phyloP scores from a whole-genome alignment of 805 yeast species.

The Kluyveromyces aestuarii region DNA sequence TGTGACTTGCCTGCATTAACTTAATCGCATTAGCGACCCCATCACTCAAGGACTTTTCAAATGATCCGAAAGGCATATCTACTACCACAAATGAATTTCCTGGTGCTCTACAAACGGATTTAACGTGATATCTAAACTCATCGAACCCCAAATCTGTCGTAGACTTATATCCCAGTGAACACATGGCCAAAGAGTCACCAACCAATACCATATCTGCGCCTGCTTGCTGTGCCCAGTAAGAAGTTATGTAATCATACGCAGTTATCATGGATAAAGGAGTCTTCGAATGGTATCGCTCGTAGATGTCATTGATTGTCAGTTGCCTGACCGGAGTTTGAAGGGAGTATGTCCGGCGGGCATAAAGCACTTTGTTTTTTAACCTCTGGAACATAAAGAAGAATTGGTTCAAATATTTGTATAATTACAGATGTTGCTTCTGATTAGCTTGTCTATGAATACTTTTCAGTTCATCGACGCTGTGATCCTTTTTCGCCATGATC shows the following conservation, averaged over 20 bases:
- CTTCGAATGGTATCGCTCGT: slow-evolving; percentile 24
- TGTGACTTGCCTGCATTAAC: slow-evolving; percentile 21
- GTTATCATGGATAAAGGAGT: slow-evolving; percentile 54
- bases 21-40: slow-evolving; percentile 66
- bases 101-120: slow-evolving; percentile 69
- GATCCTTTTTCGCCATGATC: no score
- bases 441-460: no score
- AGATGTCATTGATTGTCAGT: slow-evolving; percentile 30
- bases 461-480: no score
- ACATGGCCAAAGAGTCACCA: slow-evolving; percentile 94
- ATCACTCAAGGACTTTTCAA: slow-evolving; percentile 52
- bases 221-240: slow-evolving; percentile 54
- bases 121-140: slow-evolving; percentile 68
- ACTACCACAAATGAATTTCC: slow-evolving; percentile 59
- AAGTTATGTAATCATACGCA: slow-evolving; percentile 81
- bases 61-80: slow-evolving; percentile 85
- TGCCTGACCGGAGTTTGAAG: slow-evolving; percentile 13
- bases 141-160: slow-evolving; percentile 71
- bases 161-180: slow-evolving; percentile 68
- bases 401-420: neutral
- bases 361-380: neutral
- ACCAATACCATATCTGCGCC: slow-evolving; percentile 63
- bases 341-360: neutral
- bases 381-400: neutral
- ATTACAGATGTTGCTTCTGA: no score